Base-by-base conservation (phyloP, 371 early-diverging fungal genomes). In the Encephalitozoon intestinalis region DNA sequence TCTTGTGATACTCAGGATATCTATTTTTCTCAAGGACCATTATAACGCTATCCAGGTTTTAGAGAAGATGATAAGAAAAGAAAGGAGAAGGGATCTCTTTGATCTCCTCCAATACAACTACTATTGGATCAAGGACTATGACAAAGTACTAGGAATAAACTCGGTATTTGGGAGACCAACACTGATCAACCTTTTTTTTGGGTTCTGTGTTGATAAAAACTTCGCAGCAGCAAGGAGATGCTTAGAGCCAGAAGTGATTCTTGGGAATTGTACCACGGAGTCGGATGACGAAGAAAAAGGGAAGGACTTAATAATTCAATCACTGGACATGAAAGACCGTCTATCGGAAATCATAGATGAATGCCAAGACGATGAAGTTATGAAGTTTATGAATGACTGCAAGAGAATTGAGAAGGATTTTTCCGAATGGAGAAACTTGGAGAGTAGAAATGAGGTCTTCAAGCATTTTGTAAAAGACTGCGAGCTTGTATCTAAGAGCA, bases 141-240 rank as follows among this genome's bases (percentile, higher is more conserved):
- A 41, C 3, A 34, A 71, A 21, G 67, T 75, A 5, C 26, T 46
- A 58, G 79, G 65, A 4, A 51, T 79, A 12, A 75, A 53, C 41
- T 51, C 23, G 18, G 53, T 58, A 41, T 63, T 66, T 37, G 4
- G 18, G n/a, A 40, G 63, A n/a, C 52, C 40, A 3, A 67, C 25
- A 21, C 23, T 52, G 26, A 34, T 53, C 7, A 75, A 73, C 34
- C 63, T 79, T 12, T 79, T 75, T 63, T 70, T 63, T 46, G 66
- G 51, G 25, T 75, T 75, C 63, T 30, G 28, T 65, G 18, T 66
- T 2, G 75, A 73, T 15, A 41, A 44, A 40, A 77, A 77, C 63
- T 77, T 52, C 49, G 23, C 34, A 63, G 67, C 67, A 39, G 78
- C 78, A 26, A 37, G 31, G 12, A 41, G 39, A 44, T 77, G 78